Evolutionary conservation across 1,139 yeast species (phyloP), one percentile per base, ranked within the genome.

Genomic region (Saccharomyces hybrid): DNA sequence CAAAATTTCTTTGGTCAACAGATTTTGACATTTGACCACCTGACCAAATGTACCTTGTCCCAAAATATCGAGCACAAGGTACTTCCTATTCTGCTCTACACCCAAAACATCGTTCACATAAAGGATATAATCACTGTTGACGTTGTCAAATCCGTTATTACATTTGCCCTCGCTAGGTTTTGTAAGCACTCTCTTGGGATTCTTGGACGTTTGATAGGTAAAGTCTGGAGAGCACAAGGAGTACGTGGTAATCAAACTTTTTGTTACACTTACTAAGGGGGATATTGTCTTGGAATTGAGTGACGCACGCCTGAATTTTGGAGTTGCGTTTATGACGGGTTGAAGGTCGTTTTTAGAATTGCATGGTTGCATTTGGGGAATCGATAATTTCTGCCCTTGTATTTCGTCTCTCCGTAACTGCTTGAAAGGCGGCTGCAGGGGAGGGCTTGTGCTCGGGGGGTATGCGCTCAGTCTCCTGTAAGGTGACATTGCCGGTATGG

Each of bases 41-140:
- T 93, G 99, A 5, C 99, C 99, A 77, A 95, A 93, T 0, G 99
- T 91, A 2, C 99, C 99, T 61, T 91, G 93, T 0, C 99, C 99
- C 49, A 95, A 73, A 26, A 93, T 79, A 70, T 93, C 98, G 59
- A 93, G 74, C 3, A 95, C 97, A 65, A 93, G 78, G 68, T 91
- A 91, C 67, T 88, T 85, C 55, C 93, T 76, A 54, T 90, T 91
- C 62, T 89, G 96, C 65, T 89, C 95, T 1, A 83, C 78, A 2
- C 99, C 99, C 50, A 93, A 74, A 20, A 93, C 85, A 68, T 95
- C 99, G 70, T 95, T 93, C 16, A 95, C 99, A 63, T 91, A 91
- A 30, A 95, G 73, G 56, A 93, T 91, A 67, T 91, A 93, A 72
- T 93, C 97, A 67, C 88, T 83, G 57, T 89, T 90, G 58, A 82